Evolutionary conservation across 768 basidiomycete species (phyloP).

Genomic region (Hortiboletus campestris): DNA sequence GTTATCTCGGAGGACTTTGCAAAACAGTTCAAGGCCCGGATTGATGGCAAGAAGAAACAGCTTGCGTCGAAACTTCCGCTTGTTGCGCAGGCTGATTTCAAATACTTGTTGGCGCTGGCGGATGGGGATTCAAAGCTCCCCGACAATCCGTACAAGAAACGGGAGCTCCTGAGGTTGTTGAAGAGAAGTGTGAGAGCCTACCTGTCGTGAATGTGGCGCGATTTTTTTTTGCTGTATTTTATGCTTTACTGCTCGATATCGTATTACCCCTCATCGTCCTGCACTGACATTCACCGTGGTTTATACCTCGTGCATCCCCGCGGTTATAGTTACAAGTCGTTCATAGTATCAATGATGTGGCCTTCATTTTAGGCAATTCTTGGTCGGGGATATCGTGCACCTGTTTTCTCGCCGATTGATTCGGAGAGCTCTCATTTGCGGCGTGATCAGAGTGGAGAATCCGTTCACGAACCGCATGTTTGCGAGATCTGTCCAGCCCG

Average conservation of each 20-base stretch:
- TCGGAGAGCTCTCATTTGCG: slow-evolving; percentile 14
- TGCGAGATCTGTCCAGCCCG: slow-evolving; percentile 55
- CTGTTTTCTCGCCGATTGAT: not conserved
- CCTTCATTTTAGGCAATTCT: slow-evolving; percentile 1
- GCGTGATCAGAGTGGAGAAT: slow-evolving; percentile 19
- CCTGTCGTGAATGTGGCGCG: slow-evolving; percentile 12
- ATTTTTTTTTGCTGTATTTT: slow-evolving; percentile 15
- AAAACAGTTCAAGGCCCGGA: slow-evolving; percentile 77
- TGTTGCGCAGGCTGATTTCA: slow-evolving; percentile 86
- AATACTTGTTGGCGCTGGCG: slow-evolving; percentile 66
- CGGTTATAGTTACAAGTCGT: slow-evolving; percentile 5
- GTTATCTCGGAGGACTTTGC: slow-evolving; percentile 85
- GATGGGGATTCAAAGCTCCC: slow-evolving; percentile 52
- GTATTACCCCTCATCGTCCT: not conserved
- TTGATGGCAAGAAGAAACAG: slow-evolving; percentile 55
- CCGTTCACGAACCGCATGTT: slow-evolving; percentile 42
- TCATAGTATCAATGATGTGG: not conserved
- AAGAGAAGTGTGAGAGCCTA: slow-evolving; percentile 41
- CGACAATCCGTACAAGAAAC: slow-evolving; percentile 49
- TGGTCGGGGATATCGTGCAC: not conserved
- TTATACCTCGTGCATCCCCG: slow-evolving; percentile 3
- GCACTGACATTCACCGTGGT: not conserved
- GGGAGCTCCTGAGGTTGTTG: slow-evolving; percentile 53
- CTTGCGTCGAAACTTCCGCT: slow-evolving; percentile 67
- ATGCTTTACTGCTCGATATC: slow-evolving; percentile 6